Evolutionary conservation across 179 eudicot species (phyloP).

Genomic region (Vitellaria paradoxa): DNA sequence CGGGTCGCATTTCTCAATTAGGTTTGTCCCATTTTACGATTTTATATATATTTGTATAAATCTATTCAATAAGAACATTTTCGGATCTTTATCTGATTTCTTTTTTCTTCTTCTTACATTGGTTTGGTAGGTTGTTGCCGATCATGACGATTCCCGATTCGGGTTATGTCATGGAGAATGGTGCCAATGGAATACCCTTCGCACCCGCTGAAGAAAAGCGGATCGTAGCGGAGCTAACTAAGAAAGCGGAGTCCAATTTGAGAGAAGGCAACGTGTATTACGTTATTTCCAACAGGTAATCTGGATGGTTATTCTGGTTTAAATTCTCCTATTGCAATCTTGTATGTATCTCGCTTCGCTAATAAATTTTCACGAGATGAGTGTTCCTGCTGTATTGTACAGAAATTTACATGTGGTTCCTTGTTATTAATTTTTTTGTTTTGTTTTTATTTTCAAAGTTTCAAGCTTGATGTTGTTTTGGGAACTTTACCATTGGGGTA

Average conservation of each 20-base stretch:
- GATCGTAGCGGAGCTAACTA: conserved; percentile 48
- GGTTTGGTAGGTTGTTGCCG: neutral
- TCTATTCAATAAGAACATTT: neutral
- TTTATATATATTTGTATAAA: no score
- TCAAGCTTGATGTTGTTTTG: no score
- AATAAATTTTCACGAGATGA: no score
- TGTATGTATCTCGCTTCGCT: neutral
- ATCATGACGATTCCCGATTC: conserved; percentile 62
- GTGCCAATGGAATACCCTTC: conserved; percentile 36
- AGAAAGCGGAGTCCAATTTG: conserved; percentile 53
- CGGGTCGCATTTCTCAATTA: no score
- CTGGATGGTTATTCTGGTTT: neutral
- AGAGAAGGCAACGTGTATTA: conserved; percentile 67
- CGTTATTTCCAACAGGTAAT: conserved; percentile 61
- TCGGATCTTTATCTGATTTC: neutral
- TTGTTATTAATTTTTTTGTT: neutral
- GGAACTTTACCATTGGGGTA: no score
- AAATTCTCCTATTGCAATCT: neutral
- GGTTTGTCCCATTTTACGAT: no score
- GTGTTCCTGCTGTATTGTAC: no score
- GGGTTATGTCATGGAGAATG: conserved; percentile 48
- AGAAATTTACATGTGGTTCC: no score
- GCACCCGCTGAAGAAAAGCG: conserved; percentile 60
- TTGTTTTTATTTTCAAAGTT: neutral
- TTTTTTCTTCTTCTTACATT: neutral